phyloP scores from a whole-genome alignment of 352 stramenopile genomes.

The Phytophthora fragariae region DNA sequence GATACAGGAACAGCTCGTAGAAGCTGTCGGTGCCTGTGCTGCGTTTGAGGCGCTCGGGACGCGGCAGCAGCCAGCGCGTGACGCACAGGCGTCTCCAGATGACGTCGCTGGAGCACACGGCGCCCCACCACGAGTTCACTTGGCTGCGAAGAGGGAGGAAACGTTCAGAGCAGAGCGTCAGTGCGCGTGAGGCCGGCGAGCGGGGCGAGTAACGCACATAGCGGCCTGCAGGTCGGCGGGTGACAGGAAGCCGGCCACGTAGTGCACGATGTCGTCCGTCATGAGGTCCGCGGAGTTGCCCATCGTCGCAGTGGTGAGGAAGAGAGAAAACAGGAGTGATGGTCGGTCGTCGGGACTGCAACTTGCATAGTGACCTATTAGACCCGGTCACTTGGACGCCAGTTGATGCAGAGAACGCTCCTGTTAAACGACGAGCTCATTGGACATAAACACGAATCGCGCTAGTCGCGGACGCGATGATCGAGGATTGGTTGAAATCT shows the following conservation, averaged over 20 bases:
- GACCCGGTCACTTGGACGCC: not conserved
- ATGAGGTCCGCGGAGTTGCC: slow-evolving; percentile 24
- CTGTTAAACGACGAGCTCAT: slow-evolving; percentile 38
- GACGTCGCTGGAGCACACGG: slow-evolving; percentile 54
- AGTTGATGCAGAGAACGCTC: slow-evolving; percentile 30
- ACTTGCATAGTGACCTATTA: slow-evolving; percentile 19
- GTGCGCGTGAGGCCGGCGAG: not conserved
- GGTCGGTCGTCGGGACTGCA: slow-evolving; percentile 14
- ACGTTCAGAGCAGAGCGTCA: not conserved
- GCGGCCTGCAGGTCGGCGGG: slow-evolving; percentile 56
- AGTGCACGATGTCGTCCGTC: slow-evolving; percentile 63
- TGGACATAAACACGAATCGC: slow-evolving; percentile 33
- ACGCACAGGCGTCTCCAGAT: slow-evolving; percentile 64
- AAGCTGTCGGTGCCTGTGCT: slow-evolving; percentile 59
- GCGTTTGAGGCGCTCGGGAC: slow-evolving; percentile 52
- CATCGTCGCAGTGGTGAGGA: slow-evolving; percentile 2
- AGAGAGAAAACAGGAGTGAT: slow-evolving; percentile 17
- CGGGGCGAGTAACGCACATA: slow-evolving; percentile 42
- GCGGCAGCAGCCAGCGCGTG: slow-evolving; percentile 57
- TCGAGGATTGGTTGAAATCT: slow-evolving; percentile 8
- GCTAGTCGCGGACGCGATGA: slow-evolving; percentile 18
- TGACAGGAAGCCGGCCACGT: slow-evolving; percentile 63
- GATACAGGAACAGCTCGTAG: slow-evolving; percentile 66
- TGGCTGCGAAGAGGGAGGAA: slow-evolving; percentile 33
- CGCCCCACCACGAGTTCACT: slow-evolving; percentile 64